Evolutionary conservation across 108 stramenopile genomes (phyloP).

Genomic region (Nannochloropsis gaditana): DNA sequence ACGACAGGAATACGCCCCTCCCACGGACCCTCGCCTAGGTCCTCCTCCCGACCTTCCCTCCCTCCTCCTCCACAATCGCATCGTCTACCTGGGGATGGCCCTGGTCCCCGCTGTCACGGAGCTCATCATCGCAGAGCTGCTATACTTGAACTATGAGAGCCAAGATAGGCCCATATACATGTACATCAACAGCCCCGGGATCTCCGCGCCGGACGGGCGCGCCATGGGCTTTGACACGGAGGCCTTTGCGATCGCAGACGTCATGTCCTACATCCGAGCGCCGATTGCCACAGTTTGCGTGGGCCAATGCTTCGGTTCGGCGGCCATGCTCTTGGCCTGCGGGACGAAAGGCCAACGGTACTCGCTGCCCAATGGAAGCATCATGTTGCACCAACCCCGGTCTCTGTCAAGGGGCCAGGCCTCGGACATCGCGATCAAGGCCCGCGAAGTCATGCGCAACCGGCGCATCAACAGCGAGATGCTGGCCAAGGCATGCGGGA

Average conservation of each 20-base stretch:
- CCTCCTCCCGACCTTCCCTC: constrained; percentile 98
- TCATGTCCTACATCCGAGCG: constrained; percentile 91
- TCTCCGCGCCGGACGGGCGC: constrained; percentile 77
- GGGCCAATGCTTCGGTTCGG: constrained; percentile 92
- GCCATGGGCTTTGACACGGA: constrained; percentile 93
- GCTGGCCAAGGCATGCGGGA: constrained; percentile 79
- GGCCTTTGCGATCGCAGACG: constrained; percentile 96
- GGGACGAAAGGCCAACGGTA: constrained; percentile 84
- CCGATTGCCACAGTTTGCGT: constrained; percentile 90
- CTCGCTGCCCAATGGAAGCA: constrained; percentile 86
- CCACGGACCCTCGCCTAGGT: constrained; percentile 59
- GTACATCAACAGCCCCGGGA: constrained; percentile 95
- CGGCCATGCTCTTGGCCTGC: constrained; percentile 87
- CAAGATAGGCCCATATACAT: constrained; percentile 80
- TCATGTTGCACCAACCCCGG: constrained; percentile 87
- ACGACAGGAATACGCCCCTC: constrained; percentile 18
- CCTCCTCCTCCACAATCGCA: constrained; percentile 91
- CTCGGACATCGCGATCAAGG: constrained; percentile 92
- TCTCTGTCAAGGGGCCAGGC: constrained; percentile 88
- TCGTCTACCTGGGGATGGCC: constrained; percentile 98
- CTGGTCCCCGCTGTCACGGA: constrained; percentile 92
- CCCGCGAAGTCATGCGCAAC: constrained; percentile 79
- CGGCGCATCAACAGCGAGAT: constrained; percentile 76
- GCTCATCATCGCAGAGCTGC: constrained; percentile 81
- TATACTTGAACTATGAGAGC: constrained; percentile 89